Base-by-base conservation (phyloP, 805 yeast species). In the Cyberlindnera maritima region DNA sequence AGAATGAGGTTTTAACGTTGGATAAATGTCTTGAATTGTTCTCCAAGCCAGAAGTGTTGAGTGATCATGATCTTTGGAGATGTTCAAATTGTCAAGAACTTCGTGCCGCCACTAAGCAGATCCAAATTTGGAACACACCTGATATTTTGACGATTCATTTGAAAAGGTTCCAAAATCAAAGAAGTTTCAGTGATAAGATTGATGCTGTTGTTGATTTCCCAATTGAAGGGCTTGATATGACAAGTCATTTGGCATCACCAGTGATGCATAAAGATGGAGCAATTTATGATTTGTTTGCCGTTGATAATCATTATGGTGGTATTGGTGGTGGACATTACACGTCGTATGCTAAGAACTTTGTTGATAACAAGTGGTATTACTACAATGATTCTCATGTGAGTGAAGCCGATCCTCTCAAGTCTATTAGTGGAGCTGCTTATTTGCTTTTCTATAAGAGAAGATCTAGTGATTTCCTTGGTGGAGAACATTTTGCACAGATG, bases 241-340 rank as follows among this genome's bases (percentile, higher is more conserved):
- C 78, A 1, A 69, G 74, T n/a, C 78, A 81, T 55, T 74, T 88
- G 4, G 72, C 69, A 3, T 62, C 63, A 58, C 38, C 61, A 26
- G 49, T 55, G 3, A 62, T 53, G 35, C 55, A 56, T 41, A 60
- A 57, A 4, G 46, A 54, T 36, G 67, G 64, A 3, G 56, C 65
- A n/a, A 61, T 87, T 1, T 92, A 92, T 65, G 98, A 94, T 62
- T 70, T 94, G 52, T 75, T 88, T 57, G 98, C 94, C 0, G 97
- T 94, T 19, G 98, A 91, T 63, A 94, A 92, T 63, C 99, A 94
- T 62, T 90, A 76, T 63, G 99, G 98, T 42, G 97, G 97, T 0
- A 71, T 92, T 17, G 97, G 98, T 0, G 98, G 98, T 4, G 98
- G 99, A 2, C 98, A 94, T 69, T 92, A 94, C 65, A 94, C 99